Evolutionary conservation across 1,284 basidiomycete genomes (phyloP).

Genomic region (Trametes polyzona): DNA sequence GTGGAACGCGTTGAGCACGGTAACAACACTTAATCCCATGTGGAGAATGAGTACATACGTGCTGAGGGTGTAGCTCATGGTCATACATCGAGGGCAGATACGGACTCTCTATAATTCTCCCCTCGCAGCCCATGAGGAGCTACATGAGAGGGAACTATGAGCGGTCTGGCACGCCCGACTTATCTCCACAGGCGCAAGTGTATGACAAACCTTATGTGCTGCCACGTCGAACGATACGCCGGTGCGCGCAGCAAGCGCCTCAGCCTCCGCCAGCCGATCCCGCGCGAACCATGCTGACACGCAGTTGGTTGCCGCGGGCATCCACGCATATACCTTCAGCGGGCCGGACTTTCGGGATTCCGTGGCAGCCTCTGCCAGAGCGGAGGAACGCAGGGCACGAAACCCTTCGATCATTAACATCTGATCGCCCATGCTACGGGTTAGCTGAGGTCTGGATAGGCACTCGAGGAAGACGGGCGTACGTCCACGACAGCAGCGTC

Average conservation of each 20-base stretch:
- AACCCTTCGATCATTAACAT: not conserved
- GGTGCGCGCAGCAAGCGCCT: not conserved
- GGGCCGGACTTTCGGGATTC: not conserved
- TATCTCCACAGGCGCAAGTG: not conserved
- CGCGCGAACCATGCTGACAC: not conserved
- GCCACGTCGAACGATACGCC: not conserved
- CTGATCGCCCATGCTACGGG: not conserved
- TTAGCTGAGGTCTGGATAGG: not conserved
- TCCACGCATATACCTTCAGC: not conserved
- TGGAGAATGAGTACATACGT: constrained; percentile 10
- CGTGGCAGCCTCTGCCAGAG: not conserved
- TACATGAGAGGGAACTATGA: not conserved
- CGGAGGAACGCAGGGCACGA: not conserved
- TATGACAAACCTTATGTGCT: not conserved
- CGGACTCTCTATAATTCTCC: not conserved
- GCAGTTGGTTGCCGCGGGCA: not conserved
- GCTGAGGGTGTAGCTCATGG: constrained; percentile 27
- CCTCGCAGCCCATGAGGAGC: not conserved
- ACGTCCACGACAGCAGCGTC: not conserved
- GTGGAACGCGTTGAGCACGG: constrained; percentile 5
- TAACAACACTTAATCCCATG: not conserved
- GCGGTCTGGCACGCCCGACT: not conserved
- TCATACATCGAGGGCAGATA: constrained; percentile 29
- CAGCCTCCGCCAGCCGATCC: not conserved
- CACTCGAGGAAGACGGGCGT: not conserved